Evolutionary conservation across 257 asterid genomes (phyloP).

Genomic region (Solanum habrochaites): DNA sequence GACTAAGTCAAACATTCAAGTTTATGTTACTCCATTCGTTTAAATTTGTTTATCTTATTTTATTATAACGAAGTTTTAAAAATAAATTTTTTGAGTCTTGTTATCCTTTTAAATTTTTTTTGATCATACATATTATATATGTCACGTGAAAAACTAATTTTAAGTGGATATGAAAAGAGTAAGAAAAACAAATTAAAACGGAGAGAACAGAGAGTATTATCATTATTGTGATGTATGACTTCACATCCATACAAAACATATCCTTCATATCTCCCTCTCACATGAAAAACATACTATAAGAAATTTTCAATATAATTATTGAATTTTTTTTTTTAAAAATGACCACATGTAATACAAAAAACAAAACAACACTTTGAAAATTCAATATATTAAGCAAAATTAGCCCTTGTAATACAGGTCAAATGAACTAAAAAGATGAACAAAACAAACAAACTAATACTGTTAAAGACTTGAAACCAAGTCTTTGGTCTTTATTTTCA

Average conservation of each 20-base stretch:
- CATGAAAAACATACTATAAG: neutral
- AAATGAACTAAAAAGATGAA: neutral
- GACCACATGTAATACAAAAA: neutral
- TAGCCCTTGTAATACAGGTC: neutral
- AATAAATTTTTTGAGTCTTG: too few relatives aligned
- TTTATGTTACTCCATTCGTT: neutral
- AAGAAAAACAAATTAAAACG: neutral
- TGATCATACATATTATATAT: neutral
- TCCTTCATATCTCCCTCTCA: neutral
- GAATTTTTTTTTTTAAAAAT: neutral
- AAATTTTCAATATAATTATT: neutral
- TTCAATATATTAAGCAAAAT: neutral
- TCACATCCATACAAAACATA: neutral
- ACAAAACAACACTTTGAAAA: neutral
- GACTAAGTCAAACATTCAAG: neutral
- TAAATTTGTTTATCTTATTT: neutral
- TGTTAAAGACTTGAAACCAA: conserved; percentile 10
- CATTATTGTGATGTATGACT: neutral
- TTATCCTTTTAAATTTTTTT: too few relatives aligned
- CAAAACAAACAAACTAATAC: neutral
- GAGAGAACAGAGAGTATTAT: neutral
- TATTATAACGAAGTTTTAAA: too few relatives aligned
- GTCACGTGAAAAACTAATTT: too few relatives aligned
- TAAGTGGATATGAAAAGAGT: accelerated
- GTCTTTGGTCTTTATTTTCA: conserved; percentile 7